A percentile compares a stretch with the other conserved stretches of the same genome.
Evolutionary conservation across 768 basidiomycete genomes (phyloP).

Genomic region (Rhodosporidiobolus odoratus): DNA sequence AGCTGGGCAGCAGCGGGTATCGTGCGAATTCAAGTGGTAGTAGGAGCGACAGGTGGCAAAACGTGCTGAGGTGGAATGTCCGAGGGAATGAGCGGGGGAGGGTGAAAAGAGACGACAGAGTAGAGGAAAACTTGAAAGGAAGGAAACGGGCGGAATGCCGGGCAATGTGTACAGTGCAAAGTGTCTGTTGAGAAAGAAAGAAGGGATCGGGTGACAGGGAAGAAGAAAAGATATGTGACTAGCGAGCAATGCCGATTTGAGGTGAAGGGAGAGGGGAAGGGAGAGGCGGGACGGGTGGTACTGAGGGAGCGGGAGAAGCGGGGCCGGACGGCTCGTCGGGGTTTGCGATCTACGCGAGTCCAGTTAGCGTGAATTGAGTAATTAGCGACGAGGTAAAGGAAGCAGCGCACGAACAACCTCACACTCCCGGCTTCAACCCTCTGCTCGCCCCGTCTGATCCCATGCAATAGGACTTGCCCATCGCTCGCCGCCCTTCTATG

Average conservation of each 20-base stretch:
- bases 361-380: background rate
- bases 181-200: background rate
- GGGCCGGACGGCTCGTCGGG: background rate
- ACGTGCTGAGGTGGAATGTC: no score
- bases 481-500: background rate
- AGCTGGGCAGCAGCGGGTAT: no score
- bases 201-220: background rate
- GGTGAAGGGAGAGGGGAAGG: background rate
- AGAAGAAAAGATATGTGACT: background rate
- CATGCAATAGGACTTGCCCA: background rate
- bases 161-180: background rate
- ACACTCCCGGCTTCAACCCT: background rate
- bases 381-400: background rate
- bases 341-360: background rate
- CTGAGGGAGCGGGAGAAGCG: background rate
- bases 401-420: background rate
- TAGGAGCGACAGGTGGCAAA: no score
- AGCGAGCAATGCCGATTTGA: background rate
- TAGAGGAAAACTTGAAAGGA: background rate
- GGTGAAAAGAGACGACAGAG: background rate
- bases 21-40: no score
- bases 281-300: background rate
- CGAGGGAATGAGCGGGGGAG: background rate
- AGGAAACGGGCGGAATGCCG: background rate
- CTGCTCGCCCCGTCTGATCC: background rate